Evolutionary conservation across 495 filamentous ascomycete genomes (phyloP).

Genomic region (Pseudevernia furfuracea): DNA sequence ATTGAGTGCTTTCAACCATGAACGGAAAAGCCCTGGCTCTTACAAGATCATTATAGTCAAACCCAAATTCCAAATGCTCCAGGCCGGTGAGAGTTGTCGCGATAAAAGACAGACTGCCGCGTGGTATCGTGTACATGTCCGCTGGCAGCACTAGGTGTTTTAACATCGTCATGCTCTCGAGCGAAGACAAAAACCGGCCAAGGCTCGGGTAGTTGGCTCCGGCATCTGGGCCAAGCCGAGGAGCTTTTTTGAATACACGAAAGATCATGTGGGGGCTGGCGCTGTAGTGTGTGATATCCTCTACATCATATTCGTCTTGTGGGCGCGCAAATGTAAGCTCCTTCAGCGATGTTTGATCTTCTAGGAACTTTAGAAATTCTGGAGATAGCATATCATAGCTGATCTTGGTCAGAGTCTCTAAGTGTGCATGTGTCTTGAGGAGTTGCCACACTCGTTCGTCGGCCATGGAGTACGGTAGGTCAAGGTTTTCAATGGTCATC

Average conservation of each 20-base stretch:
- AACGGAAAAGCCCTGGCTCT: background rate
- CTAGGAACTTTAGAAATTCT: background rate
- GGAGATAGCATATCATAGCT: background rate
- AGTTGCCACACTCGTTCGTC: background rate
- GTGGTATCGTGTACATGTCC: background rate
- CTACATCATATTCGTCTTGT: background rate
- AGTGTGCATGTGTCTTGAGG: background rate
- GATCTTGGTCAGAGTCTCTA: background rate
- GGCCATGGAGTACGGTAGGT: background rate
- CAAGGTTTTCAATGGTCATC: background rate
- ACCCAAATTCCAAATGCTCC: background rate
- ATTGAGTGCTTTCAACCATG: background rate
- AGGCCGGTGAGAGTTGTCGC: background rate
- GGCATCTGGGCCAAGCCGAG: background rate
- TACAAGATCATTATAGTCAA: background rate
- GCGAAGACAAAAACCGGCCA: background rate
- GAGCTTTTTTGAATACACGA: background rate
- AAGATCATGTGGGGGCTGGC: too few relatives aligned
- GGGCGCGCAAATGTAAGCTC: constrained; percentile 7
- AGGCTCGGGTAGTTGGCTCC: background rate
- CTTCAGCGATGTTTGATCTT: background rate
- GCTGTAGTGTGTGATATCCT: background rate
- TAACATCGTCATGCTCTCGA: background rate
- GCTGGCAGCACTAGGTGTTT: background rate
- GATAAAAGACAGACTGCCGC: background rate